These are phyloP conservation scores for Eimeria falciformis DNA, from an alignment of 169 alveolate genomes.

Conservation along the genomic window DNA sequence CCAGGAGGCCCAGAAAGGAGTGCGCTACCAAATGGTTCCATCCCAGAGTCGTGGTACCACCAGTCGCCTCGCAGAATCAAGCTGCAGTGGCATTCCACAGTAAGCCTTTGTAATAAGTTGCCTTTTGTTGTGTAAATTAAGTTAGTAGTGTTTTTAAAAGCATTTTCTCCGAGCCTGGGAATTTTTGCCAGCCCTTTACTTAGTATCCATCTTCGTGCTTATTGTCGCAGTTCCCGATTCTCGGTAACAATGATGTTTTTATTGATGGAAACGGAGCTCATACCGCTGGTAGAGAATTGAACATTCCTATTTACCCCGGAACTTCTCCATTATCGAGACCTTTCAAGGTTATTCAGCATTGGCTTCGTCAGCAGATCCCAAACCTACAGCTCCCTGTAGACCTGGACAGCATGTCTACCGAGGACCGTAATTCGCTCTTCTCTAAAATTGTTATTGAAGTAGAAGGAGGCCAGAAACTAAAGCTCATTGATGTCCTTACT, in stretches of 20 bases:
- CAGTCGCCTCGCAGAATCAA: constrained; percentile 24
- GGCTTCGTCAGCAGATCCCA: constrained; percentile 56
- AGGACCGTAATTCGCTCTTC: constrained; percentile 61
- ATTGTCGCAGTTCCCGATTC: constrained; percentile 51
- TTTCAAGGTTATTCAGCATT: constrained; percentile 25
- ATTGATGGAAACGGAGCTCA: constrained; percentile 45
- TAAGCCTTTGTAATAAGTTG: not conserved
- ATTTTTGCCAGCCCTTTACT: too few relatives aligned
- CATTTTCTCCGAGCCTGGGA: too few relatives aligned
- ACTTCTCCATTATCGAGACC: constrained; percentile 49
- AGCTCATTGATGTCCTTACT: constrained; percentile 36
- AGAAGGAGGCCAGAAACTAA: constrained; percentile 43
- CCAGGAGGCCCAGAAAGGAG: constrained; percentile 43
- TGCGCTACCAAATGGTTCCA: constrained; percentile 38
- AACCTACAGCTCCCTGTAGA: constrained; percentile 38
- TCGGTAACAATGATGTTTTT: constrained; percentile 27
- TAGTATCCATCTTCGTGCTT: too few relatives aligned
- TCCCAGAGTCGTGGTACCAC: constrained; percentile 43
- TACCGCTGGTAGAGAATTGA: constrained; percentile 5
- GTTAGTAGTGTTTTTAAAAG: not conserved
- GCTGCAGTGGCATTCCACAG: constrained; percentile 40
- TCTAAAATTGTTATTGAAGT: constrained; percentile 33
- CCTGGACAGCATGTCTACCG: constrained; percentile 60
- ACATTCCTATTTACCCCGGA: constrained; percentile 54
- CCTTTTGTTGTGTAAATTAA: not conserved